A percentile compares a stretch with the other conserved stretches of the same genome.
Evolutionary conservation across 306 rosid species (phyloP).

Genomic region (Geum urbanum): DNA sequence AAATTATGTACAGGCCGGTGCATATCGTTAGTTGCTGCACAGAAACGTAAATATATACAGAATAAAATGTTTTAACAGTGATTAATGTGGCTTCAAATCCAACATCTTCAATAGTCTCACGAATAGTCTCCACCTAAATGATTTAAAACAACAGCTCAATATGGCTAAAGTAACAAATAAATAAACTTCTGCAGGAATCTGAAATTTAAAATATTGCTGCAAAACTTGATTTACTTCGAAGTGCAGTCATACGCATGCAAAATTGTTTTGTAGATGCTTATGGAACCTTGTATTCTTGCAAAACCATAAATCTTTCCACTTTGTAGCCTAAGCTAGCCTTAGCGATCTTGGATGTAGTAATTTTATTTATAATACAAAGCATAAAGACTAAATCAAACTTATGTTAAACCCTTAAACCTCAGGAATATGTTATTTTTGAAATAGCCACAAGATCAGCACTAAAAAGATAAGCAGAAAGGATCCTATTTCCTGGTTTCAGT

Average conservation of each 20-base stretch:
- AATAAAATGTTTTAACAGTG: no score
- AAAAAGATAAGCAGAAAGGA: not conserved
- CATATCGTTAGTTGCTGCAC: no score
- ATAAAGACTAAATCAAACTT: not conserved
- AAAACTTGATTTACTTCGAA: not conserved
- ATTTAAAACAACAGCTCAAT: not conserved
- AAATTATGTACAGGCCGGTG: no score
- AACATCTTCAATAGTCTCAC: conserved; percentile 64
- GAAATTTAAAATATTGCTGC: not conserved
- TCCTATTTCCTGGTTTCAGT: not conserved
- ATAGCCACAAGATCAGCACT: not conserved
- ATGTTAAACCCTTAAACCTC: not conserved
- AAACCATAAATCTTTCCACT: no score
- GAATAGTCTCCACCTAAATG: conserved; percentile 52
- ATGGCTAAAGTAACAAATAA: not conserved
- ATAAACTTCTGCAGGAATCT: not conserved
- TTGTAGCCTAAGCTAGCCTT: not conserved
- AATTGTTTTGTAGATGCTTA: not conserved
- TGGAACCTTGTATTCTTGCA: not conserved
- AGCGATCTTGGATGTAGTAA: not conserved
- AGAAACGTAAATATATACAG: no score
- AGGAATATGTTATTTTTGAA: not conserved
- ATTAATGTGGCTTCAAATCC: conserved; percentile 58
- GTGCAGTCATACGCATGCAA: not conserved
- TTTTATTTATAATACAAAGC: not conserved